These are phyloP conservation scores for Ensete glaucum DNA, from an alignment of 176 grass and related monocot genomes.

Conservation along the genomic window DNA sequence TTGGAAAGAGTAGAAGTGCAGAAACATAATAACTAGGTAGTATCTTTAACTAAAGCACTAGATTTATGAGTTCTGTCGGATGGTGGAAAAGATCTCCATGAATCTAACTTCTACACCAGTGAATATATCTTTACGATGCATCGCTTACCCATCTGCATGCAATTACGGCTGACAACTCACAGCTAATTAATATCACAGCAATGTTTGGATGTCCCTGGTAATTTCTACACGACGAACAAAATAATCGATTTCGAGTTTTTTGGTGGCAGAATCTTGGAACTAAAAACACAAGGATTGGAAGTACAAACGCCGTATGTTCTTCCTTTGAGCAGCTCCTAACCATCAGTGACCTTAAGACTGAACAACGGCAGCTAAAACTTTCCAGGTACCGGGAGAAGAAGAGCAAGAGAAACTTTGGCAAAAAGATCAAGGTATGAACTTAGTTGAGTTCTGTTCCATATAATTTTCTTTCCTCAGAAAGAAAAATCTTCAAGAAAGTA, in stretches of 20 bases:
- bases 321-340: constrained; percentile 66
- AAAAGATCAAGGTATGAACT: constrained; percentile 84
- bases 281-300: constrained; percentile 41
- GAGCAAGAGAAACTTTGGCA: constrained; percentile 82
- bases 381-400: constrained; percentile 98
- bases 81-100: too few relatives aligned
- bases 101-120: too few relatives aligned
- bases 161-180: too few relatives aligned
- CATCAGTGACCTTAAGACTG: constrained; percentile 60
- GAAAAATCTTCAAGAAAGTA: neutral
- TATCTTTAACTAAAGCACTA: too few relatives aligned
- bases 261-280: constrained; percentile 63
- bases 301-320: constrained; percentile 24
- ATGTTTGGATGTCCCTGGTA: neutral
- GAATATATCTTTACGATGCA: too few relatives aligned
- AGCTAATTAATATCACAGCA: too few relatives aligned
- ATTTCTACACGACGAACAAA: neutral
- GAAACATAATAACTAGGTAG: too few relatives aligned
- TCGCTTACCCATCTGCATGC: too few relatives aligned
- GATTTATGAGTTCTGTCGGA: too few relatives aligned
- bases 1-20: too few relatives aligned
- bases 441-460: neutral
- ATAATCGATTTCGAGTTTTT: neutral
- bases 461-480: neutral
- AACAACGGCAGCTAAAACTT: constrained; percentile 92